Percentiles rank a stretch among this genome's conserved stretches.
phyloP scores from a whole-genome alignment of 2,329 filamentous ascomycete species.

The Chalara sp. region DNA sequence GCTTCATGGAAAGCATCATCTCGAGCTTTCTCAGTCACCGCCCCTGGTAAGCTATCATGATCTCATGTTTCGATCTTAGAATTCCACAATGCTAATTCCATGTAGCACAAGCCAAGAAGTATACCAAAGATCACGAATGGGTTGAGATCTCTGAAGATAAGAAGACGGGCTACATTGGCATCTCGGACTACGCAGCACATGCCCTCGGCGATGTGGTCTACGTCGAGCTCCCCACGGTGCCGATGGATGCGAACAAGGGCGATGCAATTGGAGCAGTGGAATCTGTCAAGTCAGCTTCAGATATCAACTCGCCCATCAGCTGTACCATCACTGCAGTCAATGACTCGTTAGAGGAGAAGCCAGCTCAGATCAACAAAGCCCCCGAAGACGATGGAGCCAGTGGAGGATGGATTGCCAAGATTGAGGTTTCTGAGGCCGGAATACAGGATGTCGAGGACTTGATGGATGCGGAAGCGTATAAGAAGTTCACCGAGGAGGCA shows the following conservation, averaged over 20 bases:
- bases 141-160: constrained; percentile 79
- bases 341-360: constrained; percentile 71
- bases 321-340: constrained; percentile 76
- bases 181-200: constrained; percentile 86
- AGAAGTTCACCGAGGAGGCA: constrained; percentile 51
- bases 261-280: constrained; percentile 92
- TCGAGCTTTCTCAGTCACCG: constrained; percentile 41
- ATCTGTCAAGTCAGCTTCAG: constrained; percentile 96
- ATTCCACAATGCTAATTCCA: background rate
- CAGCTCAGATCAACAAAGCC: constrained; percentile 79
- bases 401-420: constrained; percentile 89
- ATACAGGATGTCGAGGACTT: constrained; percentile 64
- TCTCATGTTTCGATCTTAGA: background rate
- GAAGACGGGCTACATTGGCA: constrained; percentile 75
- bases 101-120: constrained; percentile 54
- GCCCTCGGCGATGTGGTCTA: constrained; percentile 95
- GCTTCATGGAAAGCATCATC: constrained; percentile 21
- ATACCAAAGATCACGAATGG: constrained; percentile 98
- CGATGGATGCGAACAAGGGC: constrained; percentile 62
- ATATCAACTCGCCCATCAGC: constrained; percentile 83
- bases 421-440: constrained; percentile 63
- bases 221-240: constrained; percentile 79
- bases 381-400: constrained; percentile 69
- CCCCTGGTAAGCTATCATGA: constrained; percentile 29
- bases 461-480: constrained; percentile 75